Evolutionary conservation across 1,139 yeast species (phyloP).

Genomic region (Yamadazyma dushanensis): DNA sequence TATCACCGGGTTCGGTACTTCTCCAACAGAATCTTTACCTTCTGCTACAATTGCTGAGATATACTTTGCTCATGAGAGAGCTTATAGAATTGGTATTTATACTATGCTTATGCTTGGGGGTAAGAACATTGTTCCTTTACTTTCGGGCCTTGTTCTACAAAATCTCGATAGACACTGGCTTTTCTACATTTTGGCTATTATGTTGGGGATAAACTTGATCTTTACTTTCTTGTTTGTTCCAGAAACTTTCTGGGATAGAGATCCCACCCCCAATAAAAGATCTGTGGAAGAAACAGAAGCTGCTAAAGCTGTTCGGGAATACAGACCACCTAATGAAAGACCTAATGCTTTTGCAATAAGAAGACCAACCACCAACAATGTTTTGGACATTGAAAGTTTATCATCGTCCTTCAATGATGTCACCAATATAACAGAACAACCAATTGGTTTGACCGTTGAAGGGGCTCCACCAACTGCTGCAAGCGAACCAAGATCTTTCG

Average conservation of each 20-base stretch:
- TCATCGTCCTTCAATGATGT: conserved; percentile 19
- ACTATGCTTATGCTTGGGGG: conserved; percentile 64
- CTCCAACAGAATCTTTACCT: conserved; percentile 64
- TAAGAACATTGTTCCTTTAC: conserved; percentile 58
- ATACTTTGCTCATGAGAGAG: conserved; percentile 65
- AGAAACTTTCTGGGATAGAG: conserved; percentile 65
- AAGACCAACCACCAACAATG: conserved; percentile 15
- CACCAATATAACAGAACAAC: conserved; percentile 13
- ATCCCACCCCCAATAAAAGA: conserved; percentile 51
- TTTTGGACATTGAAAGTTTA: conserved; percentile 21
- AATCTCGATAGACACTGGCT: conserved; percentile 58
- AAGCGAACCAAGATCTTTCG: conserved; percentile 15
- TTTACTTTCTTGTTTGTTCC: conserved; percentile 58
- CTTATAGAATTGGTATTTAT: conserved; percentile 62
- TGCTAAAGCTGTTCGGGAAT: conserved; percentile 42
- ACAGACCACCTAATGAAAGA: conserved; percentile 28
- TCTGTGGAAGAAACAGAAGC: conserved; percentile 49
- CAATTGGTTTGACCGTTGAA: conserved; percentile 25
- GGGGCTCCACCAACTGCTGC: too few relatives aligned
- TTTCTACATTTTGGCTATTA: conserved; percentile 58
- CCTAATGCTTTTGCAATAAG: conserved; percentile 36
- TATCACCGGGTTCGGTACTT: conserved; percentile 57
- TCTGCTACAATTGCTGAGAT: conserved; percentile 64
- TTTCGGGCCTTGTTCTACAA: conserved; percentile 54
- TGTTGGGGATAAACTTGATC: conserved; percentile 48